Percentiles rank a stretch among this genome's conserved stretches.
Evolutionary conservation across 257 asterid genomes (phyloP).

Genomic region (Petunia axillaris): DNA sequence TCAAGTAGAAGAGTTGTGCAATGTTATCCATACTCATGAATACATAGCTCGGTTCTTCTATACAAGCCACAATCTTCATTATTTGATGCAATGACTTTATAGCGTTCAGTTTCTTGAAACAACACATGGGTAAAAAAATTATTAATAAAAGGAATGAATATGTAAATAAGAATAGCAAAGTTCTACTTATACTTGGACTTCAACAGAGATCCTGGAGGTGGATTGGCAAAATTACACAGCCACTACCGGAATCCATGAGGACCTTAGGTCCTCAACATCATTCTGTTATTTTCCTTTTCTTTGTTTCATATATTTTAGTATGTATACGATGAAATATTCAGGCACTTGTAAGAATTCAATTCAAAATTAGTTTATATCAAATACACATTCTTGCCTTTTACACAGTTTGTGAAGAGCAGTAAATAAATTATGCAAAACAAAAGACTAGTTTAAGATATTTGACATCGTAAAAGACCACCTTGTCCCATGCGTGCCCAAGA

Average conservation of each 20-base stretch:
- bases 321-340: constrained; percentile 14
- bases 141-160: neutral
- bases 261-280: constrained; percentile 10
- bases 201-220: neutral
- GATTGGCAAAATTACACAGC: neutral
- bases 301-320: neutral
- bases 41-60: neutral
- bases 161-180: neutral
- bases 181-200: neutral
- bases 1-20: neutral
- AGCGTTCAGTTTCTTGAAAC: neutral
- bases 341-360: neutral
- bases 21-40: neutral
- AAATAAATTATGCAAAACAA: neutral
- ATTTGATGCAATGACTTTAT: constrained; percentile 1
- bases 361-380: neutral
- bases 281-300: constrained; percentile 1
- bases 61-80: neutral
- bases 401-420: constrained; percentile 10
- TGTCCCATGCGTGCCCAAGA: constrained; percentile 90
- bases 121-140: neutral
- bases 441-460: constrained; percentile 6
- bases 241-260: constrained; percentile 4
- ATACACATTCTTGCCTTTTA: neutral
- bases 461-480: constrained; percentile 51